phyloP scores from a whole-genome alignment of 2,329 filamentous ascomycete genomes.

The Alternaria sp. region DNA sequence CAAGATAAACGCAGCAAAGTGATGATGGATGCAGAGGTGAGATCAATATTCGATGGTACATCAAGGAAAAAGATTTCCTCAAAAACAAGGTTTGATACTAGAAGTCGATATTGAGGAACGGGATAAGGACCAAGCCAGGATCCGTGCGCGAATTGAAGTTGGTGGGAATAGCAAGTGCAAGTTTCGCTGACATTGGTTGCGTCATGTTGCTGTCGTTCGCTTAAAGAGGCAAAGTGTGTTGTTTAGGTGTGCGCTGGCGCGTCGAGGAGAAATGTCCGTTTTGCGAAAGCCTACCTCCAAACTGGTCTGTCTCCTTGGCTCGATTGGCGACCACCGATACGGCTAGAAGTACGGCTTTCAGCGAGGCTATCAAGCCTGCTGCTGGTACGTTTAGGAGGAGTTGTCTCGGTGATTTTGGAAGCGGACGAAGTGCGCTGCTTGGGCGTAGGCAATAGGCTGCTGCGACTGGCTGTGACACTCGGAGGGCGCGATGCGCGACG shows the following conservation, averaged over 20 bases:
- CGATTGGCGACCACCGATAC: slow-evolving; percentile 36
- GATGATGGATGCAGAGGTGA: slow-evolving; percentile 18
- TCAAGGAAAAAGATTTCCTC: slow-evolving; percentile 1
- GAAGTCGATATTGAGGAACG: slow-evolving; percentile 24
- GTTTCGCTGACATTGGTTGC: slow-evolving; percentile 9
- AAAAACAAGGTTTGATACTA: slow-evolving; percentile 17
- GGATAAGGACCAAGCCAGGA: slow-evolving; percentile 27
- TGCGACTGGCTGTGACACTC: slow-evolving; percentile 43
- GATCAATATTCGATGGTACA: slow-evolving; percentile 17
- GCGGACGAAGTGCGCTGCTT: slow-evolving; percentile 40
- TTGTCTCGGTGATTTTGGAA: slow-evolving; percentile 25
- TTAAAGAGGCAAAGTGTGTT: not conserved
- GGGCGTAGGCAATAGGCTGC: slow-evolving; percentile 41
- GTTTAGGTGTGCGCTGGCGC: slow-evolving; percentile 3
- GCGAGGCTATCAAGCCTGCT: slow-evolving; percentile 38
- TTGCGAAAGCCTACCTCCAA: slow-evolving; percentile 40
- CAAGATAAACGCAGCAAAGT: slow-evolving; percentile 17
- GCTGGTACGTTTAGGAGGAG: slow-evolving; percentile 26
- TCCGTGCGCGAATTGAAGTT: slow-evolving; percentile 25
- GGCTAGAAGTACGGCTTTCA: slow-evolving; percentile 36
- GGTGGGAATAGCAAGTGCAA: not conserved
- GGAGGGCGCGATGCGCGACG: slow-evolving; percentile 39
- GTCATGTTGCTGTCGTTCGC: slow-evolving; percentile 11
- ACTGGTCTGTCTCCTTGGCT: slow-evolving; percentile 33
- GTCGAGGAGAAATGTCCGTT: slow-evolving; percentile 16